Base-by-base conservation (phyloP, 2,329 filamentous ascomycete genomes). In the Sporothrix mexicana region DNA sequence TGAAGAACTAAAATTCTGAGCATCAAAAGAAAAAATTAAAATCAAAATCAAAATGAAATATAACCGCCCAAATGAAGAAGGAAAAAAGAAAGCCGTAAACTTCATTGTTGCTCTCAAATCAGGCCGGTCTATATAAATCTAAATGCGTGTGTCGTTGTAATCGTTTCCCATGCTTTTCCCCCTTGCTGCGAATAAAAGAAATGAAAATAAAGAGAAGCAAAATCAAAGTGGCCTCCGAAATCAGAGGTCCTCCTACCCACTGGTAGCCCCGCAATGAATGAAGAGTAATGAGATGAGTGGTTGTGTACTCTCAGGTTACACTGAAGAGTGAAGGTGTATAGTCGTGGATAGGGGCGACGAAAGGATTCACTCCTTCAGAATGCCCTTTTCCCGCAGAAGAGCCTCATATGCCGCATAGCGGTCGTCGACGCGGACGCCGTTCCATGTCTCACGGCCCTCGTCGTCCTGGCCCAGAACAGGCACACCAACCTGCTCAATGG, bases 401-500 rank as follows among this genome's bases (percentile, higher is more conserved):
- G 78, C 79, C 76, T 84, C 80, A 74, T 89, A 90, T 68, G 86
- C 84, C 9, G 80, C 78, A 74, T 91, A 79, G 70, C 90, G 83
- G 23, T 87, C 83, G 5, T 85, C 79, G 4, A 91, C 87, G 30
- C 78, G 79, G 6, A 85, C 83, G 1, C 86, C 88, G 78, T 92
- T 92, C 90, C 90, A 92, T 20, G 83, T 86, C 80, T 92, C 90
- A 25, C 77, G 76, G 6, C 84, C 85, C 3, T 83, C 76, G 9
- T 80, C 81, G 69, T 85, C 81, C 69, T 85, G 81, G 66, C 78
- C 83, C 13, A 94, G 78, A 0, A 80, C 80, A 0, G 95, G 95
- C 80, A 97, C 88, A 0, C 96, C 95, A 70, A 97, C 90, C 81
- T 99, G 96, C 82, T 99, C 95, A 77, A 99, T 97, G 17, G 93